Evolutionary conservation across 2,329 filamentous ascomycete genomes (phyloP).

Genomic region (Nigrospora sphaerica): DNA sequence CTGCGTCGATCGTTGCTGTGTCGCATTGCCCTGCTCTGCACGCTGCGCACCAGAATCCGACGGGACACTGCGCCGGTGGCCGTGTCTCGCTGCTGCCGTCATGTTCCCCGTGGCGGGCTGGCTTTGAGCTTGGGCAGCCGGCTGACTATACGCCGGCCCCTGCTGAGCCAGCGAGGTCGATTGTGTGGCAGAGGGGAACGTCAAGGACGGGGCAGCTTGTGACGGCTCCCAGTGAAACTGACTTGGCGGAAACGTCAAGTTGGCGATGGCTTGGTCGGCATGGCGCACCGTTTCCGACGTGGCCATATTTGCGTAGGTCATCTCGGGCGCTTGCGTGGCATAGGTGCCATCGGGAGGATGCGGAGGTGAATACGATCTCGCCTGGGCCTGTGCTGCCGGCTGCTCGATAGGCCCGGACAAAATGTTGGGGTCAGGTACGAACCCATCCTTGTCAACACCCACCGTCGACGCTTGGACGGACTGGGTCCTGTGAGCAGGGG

Average conservation of each 20-base stretch:
- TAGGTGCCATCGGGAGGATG: too few relatives aligned
- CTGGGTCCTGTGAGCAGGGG: not conserved
- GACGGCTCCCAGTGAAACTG: not conserved
- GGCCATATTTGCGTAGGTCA: not conserved
- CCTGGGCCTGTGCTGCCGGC: slow-evolving; percentile 1
- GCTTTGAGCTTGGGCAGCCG: slow-evolving; percentile 1
- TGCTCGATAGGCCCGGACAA: slow-evolving; percentile 17
- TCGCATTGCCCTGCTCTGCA: not conserved
- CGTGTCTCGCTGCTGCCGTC: not conserved
- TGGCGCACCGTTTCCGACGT: not conserved
- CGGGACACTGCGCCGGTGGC: slow-evolving; percentile 1
- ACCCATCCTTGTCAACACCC: slow-evolving; percentile 22
- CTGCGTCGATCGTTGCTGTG: not conserved
- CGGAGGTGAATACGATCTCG: too few relatives aligned
- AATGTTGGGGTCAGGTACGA: slow-evolving; percentile 24
- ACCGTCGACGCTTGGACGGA: slow-evolving; percentile 3
- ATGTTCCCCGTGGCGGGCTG: slow-evolving; percentile 1
- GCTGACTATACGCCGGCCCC: not conserved
- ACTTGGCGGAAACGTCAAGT: not conserved
- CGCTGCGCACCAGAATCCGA: not conserved
- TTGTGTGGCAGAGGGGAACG: slow-evolving; percentile 10
- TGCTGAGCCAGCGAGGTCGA: slow-evolving; percentile 5
- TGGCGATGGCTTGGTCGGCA: not conserved
- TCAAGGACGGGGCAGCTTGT: slow-evolving; percentile 1
- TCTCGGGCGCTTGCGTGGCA: too few relatives aligned